phyloP scores from a whole-genome alignment of 768 basidiomycete genomes.

The Lentinus brumalis region DNA sequence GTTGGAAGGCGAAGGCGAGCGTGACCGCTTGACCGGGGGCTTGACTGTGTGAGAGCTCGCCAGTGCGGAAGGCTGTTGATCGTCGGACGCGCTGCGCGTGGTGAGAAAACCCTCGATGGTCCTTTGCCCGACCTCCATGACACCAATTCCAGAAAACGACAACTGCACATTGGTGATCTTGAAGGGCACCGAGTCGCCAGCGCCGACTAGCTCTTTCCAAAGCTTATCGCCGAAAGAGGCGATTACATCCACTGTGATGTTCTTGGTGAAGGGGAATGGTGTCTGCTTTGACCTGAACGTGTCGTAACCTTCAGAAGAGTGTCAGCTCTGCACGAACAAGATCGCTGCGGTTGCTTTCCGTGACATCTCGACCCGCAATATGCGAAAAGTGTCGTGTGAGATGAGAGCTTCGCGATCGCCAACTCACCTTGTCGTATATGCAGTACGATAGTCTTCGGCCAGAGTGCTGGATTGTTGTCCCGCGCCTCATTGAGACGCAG shows the following conservation, averaged over 20 bases:
- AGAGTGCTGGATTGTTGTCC: conserved; percentile 66
- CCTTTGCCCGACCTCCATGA: conserved; percentile 75
- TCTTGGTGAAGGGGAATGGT: conserved; percentile 80
- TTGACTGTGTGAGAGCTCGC: not conserved
- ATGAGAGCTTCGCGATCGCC: not conserved
- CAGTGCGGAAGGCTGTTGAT: not conserved
- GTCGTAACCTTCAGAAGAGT: conserved; percentile 55
- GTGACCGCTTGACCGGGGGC: conserved; percentile 15
- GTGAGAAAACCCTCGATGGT: conserved; percentile 88
- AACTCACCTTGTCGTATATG: conserved; percentile 67
- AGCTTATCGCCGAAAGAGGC: conserved; percentile 75
- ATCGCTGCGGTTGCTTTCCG: not conserved
- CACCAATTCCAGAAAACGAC: conserved; percentile 77
- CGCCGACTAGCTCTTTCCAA: conserved; percentile 85
- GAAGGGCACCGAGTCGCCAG: conserved; percentile 41
- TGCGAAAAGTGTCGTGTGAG: too few relatives aligned
- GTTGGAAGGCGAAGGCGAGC: not conserved
- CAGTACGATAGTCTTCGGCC: conserved; percentile 92
- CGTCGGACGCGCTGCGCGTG: conserved; percentile 25
- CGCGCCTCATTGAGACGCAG: conserved; percentile 84
- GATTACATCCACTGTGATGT: conserved; percentile 76
- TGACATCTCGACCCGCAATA: too few relatives aligned
- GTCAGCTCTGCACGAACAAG: not conserved
- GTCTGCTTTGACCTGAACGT: conserved; percentile 77
- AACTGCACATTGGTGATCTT: conserved; percentile 75